Conservation (phyloP, 2,329 filamentous ascomycete species). For the Clarireedia sp. region DNA sequence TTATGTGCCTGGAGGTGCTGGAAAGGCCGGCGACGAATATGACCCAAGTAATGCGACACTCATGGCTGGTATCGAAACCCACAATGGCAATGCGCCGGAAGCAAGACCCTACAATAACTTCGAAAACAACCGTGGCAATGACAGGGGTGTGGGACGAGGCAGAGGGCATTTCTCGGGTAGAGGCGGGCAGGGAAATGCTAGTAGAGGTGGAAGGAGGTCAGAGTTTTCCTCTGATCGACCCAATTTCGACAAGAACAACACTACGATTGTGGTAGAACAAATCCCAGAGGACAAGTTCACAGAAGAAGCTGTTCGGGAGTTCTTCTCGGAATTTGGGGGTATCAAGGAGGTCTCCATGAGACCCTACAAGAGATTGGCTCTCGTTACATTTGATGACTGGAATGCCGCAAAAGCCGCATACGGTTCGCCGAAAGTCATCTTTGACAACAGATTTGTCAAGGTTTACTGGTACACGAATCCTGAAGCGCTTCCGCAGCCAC, state of each 20-base stretch:
- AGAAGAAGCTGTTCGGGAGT: slow-evolving; percentile 56
- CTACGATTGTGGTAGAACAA: slow-evolving; percentile 66
- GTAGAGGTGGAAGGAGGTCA: slow-evolving; percentile 32
- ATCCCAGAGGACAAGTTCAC: slow-evolving; percentile 65
- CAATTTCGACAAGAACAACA: slow-evolving; percentile 53
- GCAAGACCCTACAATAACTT: neutral
- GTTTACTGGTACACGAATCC: slow-evolving; percentile 67
- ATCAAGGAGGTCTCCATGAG: slow-evolving; percentile 59
- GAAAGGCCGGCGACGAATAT: slow-evolving; percentile 38
- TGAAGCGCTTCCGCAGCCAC: slow-evolving; percentile 25
- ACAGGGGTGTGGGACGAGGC: slow-evolving; percentile 29
- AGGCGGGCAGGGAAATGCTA: slow-evolving; percentile 14
- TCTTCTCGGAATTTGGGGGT: slow-evolving; percentile 65
- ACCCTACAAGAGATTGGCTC: slow-evolving; percentile 56
- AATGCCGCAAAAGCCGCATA: slow-evolving; percentile 62
- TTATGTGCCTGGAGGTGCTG: slow-evolving; percentile 26
- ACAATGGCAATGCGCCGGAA: slow-evolving; percentile 9
- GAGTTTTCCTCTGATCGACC: slow-evolving; percentile 59
- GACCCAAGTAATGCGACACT: slow-evolving; percentile 48
- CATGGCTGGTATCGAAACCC: slow-evolving; percentile 23
- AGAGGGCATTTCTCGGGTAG: slow-evolving; percentile 24
- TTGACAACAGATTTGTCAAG: slow-evolving; percentile 80
- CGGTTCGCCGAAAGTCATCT: slow-evolving; percentile 69
- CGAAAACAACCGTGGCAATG: slow-evolving; percentile 15
- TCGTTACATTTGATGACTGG: slow-evolving; percentile 62